Evolutionary conservation across 805 yeast genomes (phyloP), one percentile per base, ranked within the genome.

Genomic region (Hanseniaspora nectarophila): DNA sequence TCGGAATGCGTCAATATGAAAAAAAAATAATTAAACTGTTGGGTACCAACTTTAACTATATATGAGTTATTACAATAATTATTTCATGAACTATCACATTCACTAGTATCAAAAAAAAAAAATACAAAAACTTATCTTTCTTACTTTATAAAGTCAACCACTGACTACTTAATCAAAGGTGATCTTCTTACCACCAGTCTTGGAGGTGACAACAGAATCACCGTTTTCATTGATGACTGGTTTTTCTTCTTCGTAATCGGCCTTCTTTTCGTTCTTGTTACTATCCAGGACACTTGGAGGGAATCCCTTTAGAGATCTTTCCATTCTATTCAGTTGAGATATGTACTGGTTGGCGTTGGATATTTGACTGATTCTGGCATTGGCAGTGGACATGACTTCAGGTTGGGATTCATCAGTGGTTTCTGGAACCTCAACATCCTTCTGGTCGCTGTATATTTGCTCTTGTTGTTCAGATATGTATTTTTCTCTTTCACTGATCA

Each of bases 291-390:
- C 56, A 21, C 63, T 57, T 8, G 95, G 94, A 9, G 94, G 90
- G 54, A 85, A 72, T 1, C 95, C 95, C 58, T 87, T 72, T 57
- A 85, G 75, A 56, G 82, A 86, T 67, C 95, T 75, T 62, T 82
- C 90, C 38, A 84, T 70, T 63, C 95, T 74, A 59, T 72, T 75
- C 59, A 85, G 70, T 68, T 85, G 95, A 54, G 84, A 61, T 10
- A 71, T 24, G 5, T 52, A 52, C 23, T 52, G 54, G 34, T 46
- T 43, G n/a, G 70, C 63, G 21, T 63, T 51, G 48, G 64, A 42
- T 47, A 67, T 60, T 35, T 65, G 64, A 21, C 60, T 59, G 44
- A 61, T 61, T 43, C 60, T 58, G 35, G 62, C 59, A 18, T 50
- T 62, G 57, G 46, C 56, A 1, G 54, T 45, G n/a, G 51, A 45